A percentile compares a stretch with the other conserved stretches of the same genome.
Conservation (phyloP, 352 stramenopile genomes). For the Globisporangium canariense region DNA sequence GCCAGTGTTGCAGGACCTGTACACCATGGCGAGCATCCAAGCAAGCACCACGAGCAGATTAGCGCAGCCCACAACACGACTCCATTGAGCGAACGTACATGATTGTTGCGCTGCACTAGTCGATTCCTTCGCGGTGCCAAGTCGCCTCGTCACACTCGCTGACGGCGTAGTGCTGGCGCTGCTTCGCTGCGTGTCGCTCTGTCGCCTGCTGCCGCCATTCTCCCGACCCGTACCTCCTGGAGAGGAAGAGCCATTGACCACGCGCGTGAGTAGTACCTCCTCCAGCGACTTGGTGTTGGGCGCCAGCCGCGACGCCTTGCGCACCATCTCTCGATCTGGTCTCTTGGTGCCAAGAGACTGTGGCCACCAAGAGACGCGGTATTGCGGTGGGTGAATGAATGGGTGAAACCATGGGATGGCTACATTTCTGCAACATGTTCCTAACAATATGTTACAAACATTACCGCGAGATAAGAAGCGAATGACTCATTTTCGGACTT, state of each 20-base stretch:
- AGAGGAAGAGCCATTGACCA: constrained; percentile 20
- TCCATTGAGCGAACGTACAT: not conserved
- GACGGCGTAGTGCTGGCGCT: not conserved
- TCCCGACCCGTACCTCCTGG: constrained; percentile 4
- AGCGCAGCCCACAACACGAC: not conserved
- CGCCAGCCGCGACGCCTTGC: constrained; percentile 49
- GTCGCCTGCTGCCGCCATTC: not conserved
- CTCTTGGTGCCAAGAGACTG: not conserved
- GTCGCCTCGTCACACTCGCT: not conserved
- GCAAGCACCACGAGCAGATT: not conserved
- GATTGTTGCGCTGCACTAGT: not conserved
- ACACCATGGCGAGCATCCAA: no score
- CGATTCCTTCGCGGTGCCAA: not conserved
- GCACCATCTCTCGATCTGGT: constrained; percentile 41
- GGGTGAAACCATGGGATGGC: not conserved
- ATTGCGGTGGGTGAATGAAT: not conserved
- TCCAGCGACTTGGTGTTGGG: constrained; percentile 59
- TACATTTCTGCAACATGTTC: not conserved
- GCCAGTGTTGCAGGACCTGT: constrained; percentile 2
- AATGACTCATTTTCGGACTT: not conserved
- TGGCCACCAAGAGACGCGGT: not conserved
- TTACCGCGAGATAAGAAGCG: not conserved
- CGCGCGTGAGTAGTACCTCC: constrained; percentile 58
- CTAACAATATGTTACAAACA: not conserved
- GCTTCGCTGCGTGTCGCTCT: constrained; percentile 5